phyloP scores from a whole-genome alignment of 202 grass and related monocot genomes.

The Schoenoplectus tabernaemontani region DNA sequence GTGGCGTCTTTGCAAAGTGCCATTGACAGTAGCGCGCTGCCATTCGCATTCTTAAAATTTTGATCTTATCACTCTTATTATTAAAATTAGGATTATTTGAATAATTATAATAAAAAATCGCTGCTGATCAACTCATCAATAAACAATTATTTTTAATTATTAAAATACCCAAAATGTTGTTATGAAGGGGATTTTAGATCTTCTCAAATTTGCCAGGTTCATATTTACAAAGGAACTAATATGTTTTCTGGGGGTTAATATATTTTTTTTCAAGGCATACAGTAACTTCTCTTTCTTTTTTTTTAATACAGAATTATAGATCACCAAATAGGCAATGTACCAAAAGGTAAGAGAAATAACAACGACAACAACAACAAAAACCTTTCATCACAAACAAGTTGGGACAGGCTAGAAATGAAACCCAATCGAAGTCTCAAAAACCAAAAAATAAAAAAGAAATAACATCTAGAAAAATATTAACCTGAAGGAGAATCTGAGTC shows the following conservation, averaged over 20 bases:
- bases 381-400: no score
- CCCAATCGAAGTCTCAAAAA: no score
- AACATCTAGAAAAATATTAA: constrained; percentile 19
- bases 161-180: background rate
- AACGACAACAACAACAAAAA: no score
- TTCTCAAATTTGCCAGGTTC: background rate
- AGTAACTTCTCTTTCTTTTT: background rate
- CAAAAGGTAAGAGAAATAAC: constrained; percentile 20
- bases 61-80: no score
- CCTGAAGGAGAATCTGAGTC: constrained; percentile 99
- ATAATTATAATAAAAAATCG: no score
- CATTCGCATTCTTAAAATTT: no score
- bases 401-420: no score
- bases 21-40: no score
- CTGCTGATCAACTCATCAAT: background rate
- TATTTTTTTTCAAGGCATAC: background rate
- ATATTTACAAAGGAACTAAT: background rate
- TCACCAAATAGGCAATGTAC: constrained; percentile 2
- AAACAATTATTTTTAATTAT: background rate
- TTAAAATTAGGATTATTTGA: no score
- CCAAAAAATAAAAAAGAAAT: no score
- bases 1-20: no score
- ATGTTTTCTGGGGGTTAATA: background rate
- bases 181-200: background rate
- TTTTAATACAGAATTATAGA: background rate